These are phyloP conservation scores for Trichoderma asperelloides DNA, from an alignment of 495 filamentous ascomycete species.

Conservation along the genomic window DNA sequence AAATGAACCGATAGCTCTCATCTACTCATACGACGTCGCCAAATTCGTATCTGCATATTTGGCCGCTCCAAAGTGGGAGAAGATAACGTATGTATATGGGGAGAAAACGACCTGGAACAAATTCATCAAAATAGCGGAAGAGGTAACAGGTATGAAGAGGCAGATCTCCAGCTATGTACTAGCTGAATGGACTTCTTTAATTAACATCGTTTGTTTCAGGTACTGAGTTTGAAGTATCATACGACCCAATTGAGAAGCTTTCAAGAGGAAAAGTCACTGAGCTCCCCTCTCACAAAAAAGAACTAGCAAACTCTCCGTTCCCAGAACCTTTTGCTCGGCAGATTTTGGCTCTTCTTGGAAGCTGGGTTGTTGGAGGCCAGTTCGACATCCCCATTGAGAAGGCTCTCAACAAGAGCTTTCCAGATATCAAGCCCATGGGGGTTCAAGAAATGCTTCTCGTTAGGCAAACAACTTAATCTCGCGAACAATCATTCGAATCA, in stretches of 20 bases:
- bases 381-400: not conserved
- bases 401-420: not conserved
- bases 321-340: not conserved
- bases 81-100: constrained; percentile 28
- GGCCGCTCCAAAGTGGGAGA: constrained; percentile 34
- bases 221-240: constrained; percentile 34
- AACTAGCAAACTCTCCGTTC: not conserved
- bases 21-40: constrained; percentile 40
- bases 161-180: not conserved
- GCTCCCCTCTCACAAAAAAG: constrained; percentile 18
- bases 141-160: constrained; percentile 28
- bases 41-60: constrained; percentile 34
- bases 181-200: constrained; percentile 6
- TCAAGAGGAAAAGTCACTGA: constrained; percentile 35
- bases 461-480: not conserved
- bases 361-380: not conserved
- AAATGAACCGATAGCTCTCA: constrained; percentile 37
- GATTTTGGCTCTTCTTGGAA: not conserved
- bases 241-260: constrained; percentile 36
- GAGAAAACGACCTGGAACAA: constrained; percentile 39
- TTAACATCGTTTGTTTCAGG: constrained; percentile 15
- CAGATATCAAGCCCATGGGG: not conserved
- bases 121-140: constrained; percentile 29
- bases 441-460: not conserved
- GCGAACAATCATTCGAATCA: no score